phyloP scores from a whole-genome alignment of 306 rosid species.

The Begonia loranthoides region DNA sequence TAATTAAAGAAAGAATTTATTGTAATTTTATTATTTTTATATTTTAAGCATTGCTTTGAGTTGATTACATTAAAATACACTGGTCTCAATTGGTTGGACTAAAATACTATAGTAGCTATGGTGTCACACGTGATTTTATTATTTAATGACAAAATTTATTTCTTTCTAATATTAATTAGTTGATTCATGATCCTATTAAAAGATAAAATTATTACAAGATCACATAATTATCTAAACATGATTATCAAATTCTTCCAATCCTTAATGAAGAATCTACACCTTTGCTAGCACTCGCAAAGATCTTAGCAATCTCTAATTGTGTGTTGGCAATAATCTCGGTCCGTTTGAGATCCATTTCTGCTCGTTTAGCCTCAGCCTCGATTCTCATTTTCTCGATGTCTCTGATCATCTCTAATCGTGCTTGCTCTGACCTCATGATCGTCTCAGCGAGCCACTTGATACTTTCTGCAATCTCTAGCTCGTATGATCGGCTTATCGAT shows the following conservation, averaged over 20 bases:
- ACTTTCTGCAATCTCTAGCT: constrained; percentile 65
- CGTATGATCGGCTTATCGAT: constrained; percentile 15
- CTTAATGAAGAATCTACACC: constrained; percentile 80
- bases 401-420: constrained; percentile 74
- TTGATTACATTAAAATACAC: no score
- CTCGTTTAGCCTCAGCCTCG: constrained; percentile 90
- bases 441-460: constrained; percentile 90
- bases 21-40: no score
- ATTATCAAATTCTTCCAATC: constrained; percentile 62
- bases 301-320: constrained; percentile 85
- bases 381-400: constrained; percentile 89
- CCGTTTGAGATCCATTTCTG: constrained; percentile 81
- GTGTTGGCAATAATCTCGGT: constrained; percentile 89
- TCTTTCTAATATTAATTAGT: no score
- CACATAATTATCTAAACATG: not conserved
- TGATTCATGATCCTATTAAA: no score
- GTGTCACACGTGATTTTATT: no score
- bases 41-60: no score
- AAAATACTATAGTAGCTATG: no score
- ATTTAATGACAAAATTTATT: no score
- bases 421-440: constrained; percentile 72
- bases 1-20: no score
- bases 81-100: no score
- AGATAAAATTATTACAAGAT: not conserved
- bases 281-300: constrained; percentile 61